Evolutionary conservation across 352 stramenopile genomes (phyloP).

Genomic region (Phytopythium cucurbitacearum): DNA sequence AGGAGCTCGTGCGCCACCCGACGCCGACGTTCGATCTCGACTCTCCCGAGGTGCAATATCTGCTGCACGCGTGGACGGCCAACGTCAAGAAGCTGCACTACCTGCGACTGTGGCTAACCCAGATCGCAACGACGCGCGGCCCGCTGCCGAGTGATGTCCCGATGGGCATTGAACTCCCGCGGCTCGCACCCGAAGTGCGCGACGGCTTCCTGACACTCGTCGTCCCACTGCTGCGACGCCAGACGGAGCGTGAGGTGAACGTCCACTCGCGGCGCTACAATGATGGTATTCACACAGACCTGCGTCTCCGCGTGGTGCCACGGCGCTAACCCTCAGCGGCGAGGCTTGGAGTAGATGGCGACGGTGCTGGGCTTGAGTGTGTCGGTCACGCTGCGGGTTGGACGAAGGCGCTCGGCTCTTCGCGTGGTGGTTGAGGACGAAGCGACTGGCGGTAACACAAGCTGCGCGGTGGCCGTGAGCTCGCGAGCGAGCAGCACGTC

Average conservation of each 20-base stretch:
- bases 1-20: constrained; percentile 66
- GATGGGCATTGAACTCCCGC: constrained; percentile 61
- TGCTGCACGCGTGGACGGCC: constrained; percentile 58
- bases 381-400: not conserved
- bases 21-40: constrained; percentile 71
- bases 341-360: not conserved
- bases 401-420: no score
- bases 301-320: constrained; percentile 58
- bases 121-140: constrained; percentile 31
- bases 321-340: constrained; percentile 8
- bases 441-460: not conserved
- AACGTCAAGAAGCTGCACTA: constrained; percentile 70
- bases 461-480: not conserved
- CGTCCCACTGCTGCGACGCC: constrained; percentile 69
- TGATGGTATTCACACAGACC: constrained; percentile 53
- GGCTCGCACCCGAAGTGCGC: constrained; percentile 59
- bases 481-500: constrained; percentile 15
- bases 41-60: constrained; percentile 69
- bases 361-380: constrained; percentile 3
- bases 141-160: constrained; percentile 48
- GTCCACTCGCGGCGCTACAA: constrained; percentile 63
- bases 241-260: constrained; percentile 55
- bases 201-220: constrained; percentile 75
- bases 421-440: not conserved
- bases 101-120: constrained; percentile 58